Evolutionary conservation across 2,329 filamentous ascomycete species (phyloP), one percentile per base, ranked within the genome.

Genomic region (Sporothrix dimorphospora): DNA sequence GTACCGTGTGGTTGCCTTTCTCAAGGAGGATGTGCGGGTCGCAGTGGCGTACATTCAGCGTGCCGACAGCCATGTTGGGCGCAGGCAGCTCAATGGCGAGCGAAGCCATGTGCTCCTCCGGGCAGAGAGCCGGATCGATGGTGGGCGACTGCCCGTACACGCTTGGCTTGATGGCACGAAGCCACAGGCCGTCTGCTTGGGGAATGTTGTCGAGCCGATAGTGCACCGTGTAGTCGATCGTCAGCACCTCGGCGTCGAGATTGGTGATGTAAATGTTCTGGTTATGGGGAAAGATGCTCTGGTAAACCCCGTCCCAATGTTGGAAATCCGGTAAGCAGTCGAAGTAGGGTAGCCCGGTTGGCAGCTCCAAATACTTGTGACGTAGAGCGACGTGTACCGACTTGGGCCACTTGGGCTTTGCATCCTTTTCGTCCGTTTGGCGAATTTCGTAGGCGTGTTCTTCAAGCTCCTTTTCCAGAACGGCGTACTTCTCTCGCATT

Each of bases 201-300:
- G 72, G 72, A 16, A 73, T 69, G 57, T 34, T 65, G 55, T 55
- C 65, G 14, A 73, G 49, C 16, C 38, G 53, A 57, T 51, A 73
- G 69, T 73, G 72, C 14, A 73, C 30, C 6, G 65, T 16, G 21
- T 42, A 51, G 47, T 73, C 63, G 40, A 73, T 67, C 4, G 72
- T 73, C 5, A 73, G 40, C 1, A 73, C 51, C 49, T 71, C 69
- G 14, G 38, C 47, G 30, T 71, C 72, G 11, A 73, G 72, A 19
- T 73, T 51, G 21, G 42, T 45, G 14, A 67, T 53, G 47, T 70
- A 73, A 1, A 45, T 14, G 38, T 66, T 16, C 3, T 65, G 27
- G 16, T 59, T 59, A 12, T 8, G 4, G 27, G 55, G 55, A n/a
- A 38, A n/a, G 6, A 38, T 19, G 55, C 16, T 59, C 6, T 59